Conservation (phyloP, 2,329 filamentous ascomycete species). For the Colletotrichum sublineola region DNA sequence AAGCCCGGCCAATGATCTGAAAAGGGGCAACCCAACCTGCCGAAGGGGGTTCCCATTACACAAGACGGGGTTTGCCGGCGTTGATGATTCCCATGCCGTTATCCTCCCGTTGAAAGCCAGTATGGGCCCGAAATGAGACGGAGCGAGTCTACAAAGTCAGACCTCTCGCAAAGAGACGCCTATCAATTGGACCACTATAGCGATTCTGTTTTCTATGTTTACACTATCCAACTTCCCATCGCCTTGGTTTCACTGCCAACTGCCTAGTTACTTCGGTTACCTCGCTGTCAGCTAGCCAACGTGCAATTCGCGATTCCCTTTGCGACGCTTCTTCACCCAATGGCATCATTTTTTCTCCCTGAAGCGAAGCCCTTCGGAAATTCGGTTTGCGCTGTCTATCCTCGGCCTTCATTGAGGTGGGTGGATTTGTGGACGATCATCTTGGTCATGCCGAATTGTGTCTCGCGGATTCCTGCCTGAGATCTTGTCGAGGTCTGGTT, state of each 20-base stretch:
- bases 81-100: constrained; percentile 33
- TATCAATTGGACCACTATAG: constrained; percentile 30
- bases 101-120: constrained; percentile 29
- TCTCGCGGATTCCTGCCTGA: background rate
- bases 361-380: background rate
- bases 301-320: background rate
- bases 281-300: background rate
- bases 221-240: constrained; percentile 12
- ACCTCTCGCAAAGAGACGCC: constrained; percentile 22
- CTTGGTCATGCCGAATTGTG: background rate
- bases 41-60: constrained; percentile 14
- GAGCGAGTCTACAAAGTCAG: constrained; percentile 14
- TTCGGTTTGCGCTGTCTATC: background rate
- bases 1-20: constrained; percentile 41
- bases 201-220: constrained; percentile 29
- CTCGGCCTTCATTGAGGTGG: background rate
- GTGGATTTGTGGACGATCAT: background rate
- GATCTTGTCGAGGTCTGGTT: background rate
- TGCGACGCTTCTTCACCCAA: background rate
- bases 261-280: background rate
- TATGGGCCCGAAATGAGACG: constrained; percentile 10
- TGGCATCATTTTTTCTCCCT: background rate
- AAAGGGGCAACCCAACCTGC: constrained; percentile 13
- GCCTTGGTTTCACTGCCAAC: background rate
- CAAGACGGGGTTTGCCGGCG: constrained; percentile 6